Evolutionary conservation across 1,284 basidiomycete genomes (phyloP), one percentile per base, ranked within the genome.

Genomic region (Marasmius sp.): DNA sequence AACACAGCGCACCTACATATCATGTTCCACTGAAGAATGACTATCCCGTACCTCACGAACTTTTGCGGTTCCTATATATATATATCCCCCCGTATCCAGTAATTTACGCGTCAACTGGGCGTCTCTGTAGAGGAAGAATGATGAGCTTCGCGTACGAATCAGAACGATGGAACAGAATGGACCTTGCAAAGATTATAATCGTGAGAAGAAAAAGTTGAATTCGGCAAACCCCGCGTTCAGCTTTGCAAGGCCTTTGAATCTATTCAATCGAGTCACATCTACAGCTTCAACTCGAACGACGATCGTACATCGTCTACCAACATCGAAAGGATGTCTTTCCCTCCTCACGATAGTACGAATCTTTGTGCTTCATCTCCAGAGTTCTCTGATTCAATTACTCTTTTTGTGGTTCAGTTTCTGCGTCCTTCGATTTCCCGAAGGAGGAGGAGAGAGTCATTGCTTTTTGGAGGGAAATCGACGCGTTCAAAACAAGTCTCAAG

Each of bases 381-480:
- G 7, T 38, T 10, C 36, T 53, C 45, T 27, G 49, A 43, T 50
- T 63, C 66, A 50, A 64, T 52, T 62, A 57, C 59, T 45, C 38
- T 39, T 47, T 38, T 18, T 12, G 16, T 36, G 6, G 18, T 58
- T 20, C 59, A 93, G 89, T 93, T 67, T 84, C 88, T 59, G 79
- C 85, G 33, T 81, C 84, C 37, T 96, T 98, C 79, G 88, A 91
- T 78, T 98, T 98, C 75, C 84, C 96, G 14, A 89, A 88, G 74
- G 93, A 97, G 74, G 97, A 98, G 77, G 90, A 94, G 73, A 95
- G 95, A 71, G 94, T 98, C 63, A 83, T 98, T 68, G 81, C 84
- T 61, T 98, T 89, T 78, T 99, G 97, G 97, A 84, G 86, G 66
- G 95, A 95, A 73, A 99, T 99, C 73, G 94, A 99, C 81, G 97